Percentiles rank a stretch among this genome's conserved stretches.
Conservation (phyloP, 208 protist genomes). For the Jaenimonas drosophilae region DNA sequence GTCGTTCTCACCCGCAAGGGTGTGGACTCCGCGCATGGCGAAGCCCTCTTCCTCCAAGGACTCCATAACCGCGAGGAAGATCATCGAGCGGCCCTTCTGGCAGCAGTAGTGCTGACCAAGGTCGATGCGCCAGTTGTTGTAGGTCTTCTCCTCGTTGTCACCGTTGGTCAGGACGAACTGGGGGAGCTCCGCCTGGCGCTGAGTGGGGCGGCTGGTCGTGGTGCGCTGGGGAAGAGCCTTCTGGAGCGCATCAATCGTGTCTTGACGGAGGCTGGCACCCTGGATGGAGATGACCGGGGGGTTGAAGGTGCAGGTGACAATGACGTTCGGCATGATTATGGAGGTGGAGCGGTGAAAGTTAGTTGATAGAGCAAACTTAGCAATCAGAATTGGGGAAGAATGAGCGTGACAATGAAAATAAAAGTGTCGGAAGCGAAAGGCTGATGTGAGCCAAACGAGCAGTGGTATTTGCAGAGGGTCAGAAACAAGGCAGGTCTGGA, state of each 20-base stretch:
- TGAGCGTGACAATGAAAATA: too few species aligned
- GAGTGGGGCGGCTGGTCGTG: constrained; percentile 32
- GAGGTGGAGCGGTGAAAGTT: too few species aligned
- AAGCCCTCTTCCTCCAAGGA: constrained; percentile 69
- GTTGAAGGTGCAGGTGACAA: constrained; percentile 78
- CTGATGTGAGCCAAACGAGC: too few species aligned
- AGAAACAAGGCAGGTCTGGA: too few species aligned
- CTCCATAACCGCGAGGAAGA: constrained; percentile 57
- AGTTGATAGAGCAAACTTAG: too few species aligned
- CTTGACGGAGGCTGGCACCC: constrained; percentile 61
- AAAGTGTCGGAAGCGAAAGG: too few species aligned
- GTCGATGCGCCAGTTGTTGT: constrained; percentile 48
- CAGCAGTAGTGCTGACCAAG: constrained; percentile 76
- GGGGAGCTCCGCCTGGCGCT: constrained; percentile 24
- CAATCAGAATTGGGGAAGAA: too few species aligned
- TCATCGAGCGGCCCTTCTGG: constrained; percentile 48
- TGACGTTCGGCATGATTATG: constrained; percentile 73
- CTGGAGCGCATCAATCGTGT: constrained; percentile 69
- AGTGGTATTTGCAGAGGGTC: too few species aligned
- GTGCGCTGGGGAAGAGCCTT: constrained; percentile 46
- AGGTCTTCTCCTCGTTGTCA: constrained; percentile 13
- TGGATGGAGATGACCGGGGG: constrained; percentile 55
- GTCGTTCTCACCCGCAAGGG: constrained; percentile 28
- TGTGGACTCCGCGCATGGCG: constrained; percentile 47
- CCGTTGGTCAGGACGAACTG: constrained; percentile 28